A percentile compares a stretch with the other conserved stretches of the same genome.
These are phyloP conservation scores for Coemansia sp. DNA, from an alignment of 192 early-diverging fungal genomes.

Conservation along the genomic window DNA sequence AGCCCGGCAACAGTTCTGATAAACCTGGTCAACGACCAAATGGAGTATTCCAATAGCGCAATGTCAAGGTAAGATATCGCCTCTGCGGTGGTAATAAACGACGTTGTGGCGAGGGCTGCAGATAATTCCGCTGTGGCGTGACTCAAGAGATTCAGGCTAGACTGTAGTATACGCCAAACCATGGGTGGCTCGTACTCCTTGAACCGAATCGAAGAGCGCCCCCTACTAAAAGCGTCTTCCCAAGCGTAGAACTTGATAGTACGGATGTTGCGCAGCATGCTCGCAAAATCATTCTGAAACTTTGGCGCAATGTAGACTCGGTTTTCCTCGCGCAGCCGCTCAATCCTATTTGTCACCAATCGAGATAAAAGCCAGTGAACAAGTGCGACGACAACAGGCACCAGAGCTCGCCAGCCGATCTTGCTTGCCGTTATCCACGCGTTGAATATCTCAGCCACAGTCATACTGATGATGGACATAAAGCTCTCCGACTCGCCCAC, in stretches of 20 bases:
- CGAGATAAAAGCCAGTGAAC: constrained; percentile 7
- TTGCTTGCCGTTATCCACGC: constrained; percentile 27
- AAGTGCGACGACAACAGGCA: constrained; percentile 24
- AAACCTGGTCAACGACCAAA: constrained; percentile 23
- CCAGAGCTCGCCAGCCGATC: constrained; percentile 33
- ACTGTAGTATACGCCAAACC: constrained; percentile 22
- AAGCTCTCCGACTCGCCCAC: background rate
- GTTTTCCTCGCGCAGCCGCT: background rate
- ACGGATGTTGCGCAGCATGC: constrained; percentile 55
- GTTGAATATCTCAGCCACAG: constrained; percentile 14
- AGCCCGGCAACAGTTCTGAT: background rate
- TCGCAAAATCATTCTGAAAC: constrained; percentile 3
- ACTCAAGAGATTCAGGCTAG: constrained; percentile 24
- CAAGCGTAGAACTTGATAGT: constrained; percentile 71
- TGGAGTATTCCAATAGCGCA: constrained; percentile 21
- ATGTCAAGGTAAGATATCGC: constrained; percentile 19
- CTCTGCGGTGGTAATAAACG: constrained; percentile 45
- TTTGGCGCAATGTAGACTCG: background rate
- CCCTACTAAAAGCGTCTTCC: constrained; percentile 40
- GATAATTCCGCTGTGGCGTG: constrained; percentile 56
- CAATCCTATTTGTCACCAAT: background rate
- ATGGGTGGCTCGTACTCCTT: constrained; percentile 18
- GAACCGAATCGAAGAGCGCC: background rate
- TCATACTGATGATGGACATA: background rate
- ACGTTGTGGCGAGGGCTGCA: constrained; percentile 58